Conservation (phyloP, 352 stramenopile genomes). For the Halophytophthora batemanensis region DNA sequence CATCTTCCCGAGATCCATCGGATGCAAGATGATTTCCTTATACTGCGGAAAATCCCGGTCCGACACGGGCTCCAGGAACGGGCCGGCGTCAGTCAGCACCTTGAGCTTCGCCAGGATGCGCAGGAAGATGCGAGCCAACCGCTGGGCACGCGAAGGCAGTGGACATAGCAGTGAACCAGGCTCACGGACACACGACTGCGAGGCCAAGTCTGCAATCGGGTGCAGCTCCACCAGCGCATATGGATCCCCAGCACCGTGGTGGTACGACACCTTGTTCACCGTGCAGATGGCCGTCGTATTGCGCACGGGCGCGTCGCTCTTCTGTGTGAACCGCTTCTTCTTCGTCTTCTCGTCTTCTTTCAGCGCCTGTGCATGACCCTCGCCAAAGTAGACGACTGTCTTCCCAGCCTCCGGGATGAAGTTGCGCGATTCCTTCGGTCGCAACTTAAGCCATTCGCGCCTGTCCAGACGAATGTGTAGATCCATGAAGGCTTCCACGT, state of each 20-base stretch:
- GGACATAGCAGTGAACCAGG: constrained; percentile 49
- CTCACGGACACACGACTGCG: constrained; percentile 27
- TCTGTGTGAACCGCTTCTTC: constrained; percentile 72
- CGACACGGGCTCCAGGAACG: constrained; percentile 79
- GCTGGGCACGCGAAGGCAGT: constrained; percentile 55
- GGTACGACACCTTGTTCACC: constrained; percentile 67
- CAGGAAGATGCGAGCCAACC: constrained; percentile 57
- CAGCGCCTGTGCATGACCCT: constrained; percentile 70
- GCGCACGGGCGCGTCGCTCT: constrained; percentile 52
- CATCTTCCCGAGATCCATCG: constrained; percentile 72
- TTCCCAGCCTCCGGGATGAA: constrained; percentile 74
- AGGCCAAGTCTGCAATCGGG: constrained; percentile 29
- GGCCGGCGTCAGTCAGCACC: constrained; percentile 51
- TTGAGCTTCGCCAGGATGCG: constrained; percentile 64
- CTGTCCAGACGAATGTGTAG: constrained; percentile 62
- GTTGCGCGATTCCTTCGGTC: constrained; percentile 64
- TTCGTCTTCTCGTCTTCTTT: constrained; percentile 78
- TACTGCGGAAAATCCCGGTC: constrained; percentile 81
- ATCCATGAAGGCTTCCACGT: constrained; percentile 80
- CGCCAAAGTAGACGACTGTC: constrained; percentile 73
- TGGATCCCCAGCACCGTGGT: constrained; percentile 76
- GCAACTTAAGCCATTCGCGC: constrained; percentile 78
- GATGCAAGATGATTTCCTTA: constrained; percentile 75
- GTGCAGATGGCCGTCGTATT: constrained; percentile 57
- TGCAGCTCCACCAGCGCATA: constrained; percentile 65